A percentile compares a stretch with the other conserved stretches of the same genome.
Conservation (phyloP, 2,329 filamentous ascomycete genomes). For the Phoma sp. region DNA sequence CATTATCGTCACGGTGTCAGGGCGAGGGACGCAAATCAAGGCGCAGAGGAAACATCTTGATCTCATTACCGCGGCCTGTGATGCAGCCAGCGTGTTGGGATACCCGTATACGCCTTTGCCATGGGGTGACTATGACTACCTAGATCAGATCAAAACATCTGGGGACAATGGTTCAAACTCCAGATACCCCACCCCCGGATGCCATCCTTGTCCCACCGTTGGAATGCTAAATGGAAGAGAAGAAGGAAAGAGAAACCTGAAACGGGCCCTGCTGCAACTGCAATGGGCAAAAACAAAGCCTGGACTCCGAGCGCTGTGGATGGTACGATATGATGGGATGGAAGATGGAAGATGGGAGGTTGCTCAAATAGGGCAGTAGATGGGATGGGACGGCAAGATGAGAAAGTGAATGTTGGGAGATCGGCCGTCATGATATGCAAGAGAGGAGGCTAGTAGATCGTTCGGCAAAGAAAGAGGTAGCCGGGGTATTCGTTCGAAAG, state of each 20-base stretch:
- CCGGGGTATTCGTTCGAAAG: constrained; percentile 8
- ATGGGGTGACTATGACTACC: constrained; percentile 1
- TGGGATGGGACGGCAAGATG: too few relatives aligned
- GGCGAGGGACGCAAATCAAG: too few relatives aligned
- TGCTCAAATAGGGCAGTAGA: too few relatives aligned
- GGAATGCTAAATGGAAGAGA: neutral
- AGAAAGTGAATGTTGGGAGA: neutral
- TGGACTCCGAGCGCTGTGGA: constrained; percentile 14
- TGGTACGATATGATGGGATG: neutral
- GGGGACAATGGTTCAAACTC: neutral
- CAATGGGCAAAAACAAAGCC: neutral
- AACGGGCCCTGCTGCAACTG: neutral
- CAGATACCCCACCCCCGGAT: neutral
- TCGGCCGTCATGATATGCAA: constrained; percentile 6
- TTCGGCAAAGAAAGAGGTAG: neutral
- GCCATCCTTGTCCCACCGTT: neutral
- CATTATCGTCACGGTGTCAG: too few relatives aligned
- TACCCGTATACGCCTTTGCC: neutral
- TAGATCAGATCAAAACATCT: neutral
- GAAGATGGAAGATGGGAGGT: too few relatives aligned
- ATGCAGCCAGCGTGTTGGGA: constrained; percentile 1
- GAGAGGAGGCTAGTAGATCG: neutral
- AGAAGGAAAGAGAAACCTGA: neutral
- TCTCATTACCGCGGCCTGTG: constrained; percentile 2
- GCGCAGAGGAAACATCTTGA: neutral